Base-by-base conservation (phyloP, 768 basidiomycete species). In the Amanita polypyramis region DNA sequence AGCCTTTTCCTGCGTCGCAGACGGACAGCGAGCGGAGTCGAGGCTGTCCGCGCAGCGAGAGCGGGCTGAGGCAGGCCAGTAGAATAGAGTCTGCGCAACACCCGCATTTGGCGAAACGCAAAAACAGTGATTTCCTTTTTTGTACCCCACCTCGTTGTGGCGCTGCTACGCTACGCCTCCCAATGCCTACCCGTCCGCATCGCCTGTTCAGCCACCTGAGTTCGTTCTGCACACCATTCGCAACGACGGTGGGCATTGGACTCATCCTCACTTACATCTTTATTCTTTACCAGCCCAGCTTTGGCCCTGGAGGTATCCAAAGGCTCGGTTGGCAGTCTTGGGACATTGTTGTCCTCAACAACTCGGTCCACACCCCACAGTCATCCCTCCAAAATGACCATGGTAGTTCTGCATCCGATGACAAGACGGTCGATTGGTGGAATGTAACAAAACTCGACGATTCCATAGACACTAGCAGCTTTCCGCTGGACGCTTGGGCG, bases 321-420 rank as follows among this genome's bases (percentile, higher is more conserved):
- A 73, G 76, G 38, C 68, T 96, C 15, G 90, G 90, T 23, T 94
- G 91, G 91, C 91, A 94, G 57, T 74, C 84, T 5, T 95, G 88
- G 88, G 91, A 87, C 37, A 58, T 75, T 2, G 70, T 92, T 0
- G 61, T 65, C 2, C 60, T 72, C 20, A 53, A 51, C 11, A 50
- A 52, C 45, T 33, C 47, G 4, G 20, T 49, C 44, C 34, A 51
- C 6, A 49, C 40, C 45, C 45, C 45, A 47, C 51, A 51, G 38
- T 33, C 55, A 21, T 27, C 54, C n/a, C n/a, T n/a, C n/a, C n/a
- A n/a, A n/a, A n/a, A n/a, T n/a, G n/a, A n/a, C n/a, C n/a, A n/a
- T 35, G 51, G 48, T 48, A 55, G 23, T 19, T 39, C 35, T 43
- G 34, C 23, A 42, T 48, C 41, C 55, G 39, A 35, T 36, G 47